phyloP scores from a whole-genome alignment of 495 filamentous ascomycete species.

The Hypomontagnella submonticulosa region DNA sequence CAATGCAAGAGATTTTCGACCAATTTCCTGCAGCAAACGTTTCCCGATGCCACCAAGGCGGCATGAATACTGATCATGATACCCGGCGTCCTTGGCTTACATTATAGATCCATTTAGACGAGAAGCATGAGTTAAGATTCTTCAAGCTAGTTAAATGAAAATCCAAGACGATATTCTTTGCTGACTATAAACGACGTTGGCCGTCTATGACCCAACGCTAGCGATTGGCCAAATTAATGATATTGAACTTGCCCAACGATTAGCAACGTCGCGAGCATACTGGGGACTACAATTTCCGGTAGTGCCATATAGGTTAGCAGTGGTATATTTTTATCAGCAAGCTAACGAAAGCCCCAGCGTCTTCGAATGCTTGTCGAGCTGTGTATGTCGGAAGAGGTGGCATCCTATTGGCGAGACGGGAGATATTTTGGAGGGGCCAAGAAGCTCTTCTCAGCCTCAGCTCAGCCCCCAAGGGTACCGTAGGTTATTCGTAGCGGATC shows the following conservation, averaged over 20 bases:
- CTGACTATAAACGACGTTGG: no score
- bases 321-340: conserved; percentile 5
- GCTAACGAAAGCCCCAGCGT: conserved; percentile 18
- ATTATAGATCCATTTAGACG: conserved; percentile 7
- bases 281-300: no score
- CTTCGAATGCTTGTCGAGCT: no score
- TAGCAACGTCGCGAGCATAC: background rate
- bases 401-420: no score
- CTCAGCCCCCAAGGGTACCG: conserved; percentile 40
- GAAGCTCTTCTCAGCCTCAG: conserved; percentile 42
- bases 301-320: no score
- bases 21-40: conserved; percentile 71
- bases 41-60: conserved; percentile 51
- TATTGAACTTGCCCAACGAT: background rate
- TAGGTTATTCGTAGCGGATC: background rate
- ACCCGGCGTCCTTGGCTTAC: conserved; percentile 21
- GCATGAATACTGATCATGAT: conserved; percentile 24
- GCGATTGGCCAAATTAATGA: no score
- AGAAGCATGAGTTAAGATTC: no score
- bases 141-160: no score
- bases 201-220: no score
- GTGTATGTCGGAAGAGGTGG: no score
- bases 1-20: conserved; percentile 83
- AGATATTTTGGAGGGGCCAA: conserved; percentile 30
- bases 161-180: no score